Conservation (phyloP, 2,329 filamentous ascomycete species). For the Albophoma yamanashiensis region DNA sequence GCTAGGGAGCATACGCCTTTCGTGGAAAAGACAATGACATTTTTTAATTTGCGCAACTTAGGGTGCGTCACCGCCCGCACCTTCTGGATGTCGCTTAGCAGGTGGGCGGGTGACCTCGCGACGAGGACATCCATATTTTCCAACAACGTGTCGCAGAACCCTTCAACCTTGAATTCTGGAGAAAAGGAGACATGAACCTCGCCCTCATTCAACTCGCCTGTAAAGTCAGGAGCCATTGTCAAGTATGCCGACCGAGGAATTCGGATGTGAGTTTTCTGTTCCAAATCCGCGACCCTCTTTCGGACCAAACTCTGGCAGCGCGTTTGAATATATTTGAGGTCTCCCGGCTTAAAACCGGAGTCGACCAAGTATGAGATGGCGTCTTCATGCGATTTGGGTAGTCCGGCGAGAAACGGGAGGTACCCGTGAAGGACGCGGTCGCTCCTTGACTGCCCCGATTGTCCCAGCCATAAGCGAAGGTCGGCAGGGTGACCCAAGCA, state of each 20-base stretch:
- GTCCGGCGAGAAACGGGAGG: constrained; percentile 34
- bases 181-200: constrained; percentile 63
- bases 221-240: constrained; percentile 60
- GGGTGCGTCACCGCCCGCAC: constrained; percentile 48
- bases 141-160: constrained; percentile 41
- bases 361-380: constrained; percentile 43
- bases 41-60: constrained; percentile 55
- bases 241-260: constrained; percentile 51
- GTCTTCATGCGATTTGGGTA: constrained; percentile 41
- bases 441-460: constrained; percentile 21
- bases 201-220: constrained; percentile 45
- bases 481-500: constrained; percentile 38
- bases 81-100: constrained; percentile 62
- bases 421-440: constrained; percentile 28
- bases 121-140: constrained; percentile 53
- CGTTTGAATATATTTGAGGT: constrained; percentile 36
- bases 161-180: constrained; percentile 45
- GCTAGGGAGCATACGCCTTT: constrained; percentile 54
- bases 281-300: constrained; percentile 40
- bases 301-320: constrained; percentile 34
- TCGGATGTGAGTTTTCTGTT: constrained; percentile 47
- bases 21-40: constrained; percentile 68
- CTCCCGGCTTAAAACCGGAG: constrained; percentile 45
- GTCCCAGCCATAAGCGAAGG: constrained; percentile 44
- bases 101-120: constrained; percentile 58